These are phyloP conservation scores for Meripilus lineatus DNA, from an alignment of 1,284 basidiomycete genomes.

Conservation along the genomic window DNA sequence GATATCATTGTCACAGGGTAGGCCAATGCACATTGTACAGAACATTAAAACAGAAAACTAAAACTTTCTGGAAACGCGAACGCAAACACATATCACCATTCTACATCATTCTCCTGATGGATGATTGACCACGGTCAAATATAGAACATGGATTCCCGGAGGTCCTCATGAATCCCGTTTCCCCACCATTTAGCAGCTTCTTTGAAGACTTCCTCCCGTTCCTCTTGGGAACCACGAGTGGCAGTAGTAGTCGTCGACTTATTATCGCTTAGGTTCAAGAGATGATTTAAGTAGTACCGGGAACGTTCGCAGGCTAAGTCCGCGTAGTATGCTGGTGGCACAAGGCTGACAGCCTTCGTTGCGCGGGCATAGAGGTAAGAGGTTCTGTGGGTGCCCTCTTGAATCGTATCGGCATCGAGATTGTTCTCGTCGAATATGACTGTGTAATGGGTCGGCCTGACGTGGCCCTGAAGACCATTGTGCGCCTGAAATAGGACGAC, in stretches of 20 bases:
- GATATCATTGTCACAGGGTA: too few species aligned
- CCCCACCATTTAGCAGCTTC: slow-evolving; percentile 57
- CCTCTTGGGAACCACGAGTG: slow-evolving; percentile 32
- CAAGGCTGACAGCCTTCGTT: slow-evolving; percentile 71
- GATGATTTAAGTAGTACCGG: slow-evolving; percentile 63
- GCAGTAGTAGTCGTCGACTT: slow-evolving; percentile 27
- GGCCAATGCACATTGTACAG: too few species aligned
- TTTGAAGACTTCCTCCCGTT: slow-evolving; percentile 42
- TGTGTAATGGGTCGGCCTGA: slow-evolving; percentile 68
- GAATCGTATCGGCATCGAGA: slow-evolving; percentile 60
- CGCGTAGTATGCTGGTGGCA: slow-evolving; percentile 73
- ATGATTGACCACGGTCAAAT: too few species aligned
- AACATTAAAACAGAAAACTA: too few species aligned
- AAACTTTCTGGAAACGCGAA: too few species aligned
- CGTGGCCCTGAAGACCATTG: slow-evolving; percentile 60
- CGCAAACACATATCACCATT: too few species aligned
- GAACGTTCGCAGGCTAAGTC: slow-evolving; percentile 75
- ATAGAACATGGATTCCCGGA: slow-evolving; percentile 69
- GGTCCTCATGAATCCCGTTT: slow-evolving; percentile 50
- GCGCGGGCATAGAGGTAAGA: slow-evolving; percentile 73
- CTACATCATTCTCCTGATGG: too few species aligned
- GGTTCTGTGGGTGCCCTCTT: slow-evolving; percentile 58
- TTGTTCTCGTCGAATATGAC: slow-evolving; percentile 69
- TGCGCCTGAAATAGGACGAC: slow-evolving; percentile 40
- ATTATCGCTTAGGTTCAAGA: slow-evolving; percentile 42